A percentile compares a stretch with the other conserved stretches of the same genome.
Evolutionary conservation across 352 stramenopile species (phyloP).

Genomic region (Phytopythium cucurbitacearum): DNA sequence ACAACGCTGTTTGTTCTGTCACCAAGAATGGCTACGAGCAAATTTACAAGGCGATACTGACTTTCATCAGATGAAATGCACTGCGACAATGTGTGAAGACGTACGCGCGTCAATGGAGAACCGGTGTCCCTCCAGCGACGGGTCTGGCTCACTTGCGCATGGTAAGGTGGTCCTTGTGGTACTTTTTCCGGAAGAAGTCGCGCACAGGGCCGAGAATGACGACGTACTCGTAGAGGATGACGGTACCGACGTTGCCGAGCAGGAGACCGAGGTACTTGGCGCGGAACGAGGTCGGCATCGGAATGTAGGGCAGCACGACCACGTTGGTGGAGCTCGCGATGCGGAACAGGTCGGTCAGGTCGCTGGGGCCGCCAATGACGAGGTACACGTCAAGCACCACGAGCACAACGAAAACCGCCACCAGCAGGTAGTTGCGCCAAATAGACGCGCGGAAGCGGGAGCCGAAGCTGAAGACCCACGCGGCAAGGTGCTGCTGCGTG

Average conservation of each 20-base stretch:
- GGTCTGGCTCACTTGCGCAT: slow-evolving; percentile 25
- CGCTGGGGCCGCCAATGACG: slow-evolving; percentile 19
- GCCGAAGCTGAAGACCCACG: slow-evolving; percentile 29
- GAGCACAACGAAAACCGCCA: slow-evolving; percentile 14
- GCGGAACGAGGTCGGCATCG: slow-evolving; percentile 37
- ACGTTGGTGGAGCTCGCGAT: slow-evolving; percentile 45
- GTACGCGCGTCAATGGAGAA: too few relatives aligned
- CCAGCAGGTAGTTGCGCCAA: slow-evolving; percentile 26
- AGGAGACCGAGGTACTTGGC: slow-evolving; percentile 29
- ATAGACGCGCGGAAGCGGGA: slow-evolving; percentile 28
- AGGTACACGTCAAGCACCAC: slow-evolving; percentile 22
- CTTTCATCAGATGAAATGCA: too few relatives aligned
- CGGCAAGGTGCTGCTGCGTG: slow-evolving; percentile 20
- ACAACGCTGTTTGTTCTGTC: too few relatives aligned
- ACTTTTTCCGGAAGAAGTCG: slow-evolving; percentile 43
- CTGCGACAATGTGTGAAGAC: too few relatives aligned
- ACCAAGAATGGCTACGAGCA: too few relatives aligned
- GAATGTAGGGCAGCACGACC: slow-evolving; percentile 43
- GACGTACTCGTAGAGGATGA: slow-evolving; percentile 36
- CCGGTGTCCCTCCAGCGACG: too few relatives aligned
- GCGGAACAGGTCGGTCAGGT: slow-evolving; percentile 33
- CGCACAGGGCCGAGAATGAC: slow-evolving; percentile 38
- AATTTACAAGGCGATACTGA: too few relatives aligned
- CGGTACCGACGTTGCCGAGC: slow-evolving; percentile 23
- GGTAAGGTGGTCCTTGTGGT: slow-evolving; percentile 46